Conservation (phyloP, 169 alveolate species). For the Pseudocohnilembus persalinus region DNA sequence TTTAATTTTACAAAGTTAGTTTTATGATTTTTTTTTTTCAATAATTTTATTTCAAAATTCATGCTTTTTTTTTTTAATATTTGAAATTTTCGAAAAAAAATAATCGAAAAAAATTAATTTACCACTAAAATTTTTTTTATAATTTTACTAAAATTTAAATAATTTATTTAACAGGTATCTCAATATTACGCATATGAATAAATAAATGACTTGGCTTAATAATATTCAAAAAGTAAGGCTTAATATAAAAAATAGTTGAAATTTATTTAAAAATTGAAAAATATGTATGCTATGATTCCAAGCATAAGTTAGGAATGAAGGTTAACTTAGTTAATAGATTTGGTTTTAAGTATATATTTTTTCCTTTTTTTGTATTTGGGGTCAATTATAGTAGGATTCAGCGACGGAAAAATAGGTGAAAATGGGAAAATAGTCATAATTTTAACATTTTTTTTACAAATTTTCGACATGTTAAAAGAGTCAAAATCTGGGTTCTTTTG, state of each 20-base stretch:
- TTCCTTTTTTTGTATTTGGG: background rate
- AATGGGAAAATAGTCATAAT: too few species aligned
- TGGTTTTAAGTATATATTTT: background rate
- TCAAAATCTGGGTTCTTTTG: background rate
- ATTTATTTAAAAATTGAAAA: too few species aligned
- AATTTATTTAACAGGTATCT: background rate
- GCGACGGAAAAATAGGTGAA: background rate
- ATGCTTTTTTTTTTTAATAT: too few species aligned
- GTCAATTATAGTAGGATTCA: background rate
- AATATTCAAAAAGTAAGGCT: background rate
- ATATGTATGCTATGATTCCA: background rate
- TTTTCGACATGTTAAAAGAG: background rate
- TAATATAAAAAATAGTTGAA: background rate
- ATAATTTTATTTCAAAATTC: too few species aligned
- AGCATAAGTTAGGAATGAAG: too few species aligned
- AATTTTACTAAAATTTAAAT: too few species aligned
- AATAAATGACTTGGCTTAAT: background rate
- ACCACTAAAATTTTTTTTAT: too few species aligned
- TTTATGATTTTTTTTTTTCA: too few species aligned
- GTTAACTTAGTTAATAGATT: background rate
- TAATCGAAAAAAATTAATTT: too few species aligned
- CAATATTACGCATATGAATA: background rate
- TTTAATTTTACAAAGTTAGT: too few species aligned
- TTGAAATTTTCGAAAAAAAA: too few species aligned
- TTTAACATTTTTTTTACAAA: background rate